Conservation (phyloP, 495 filamentous ascomycete genomes). For the Aspergillus sclerotioniger region DNA sequence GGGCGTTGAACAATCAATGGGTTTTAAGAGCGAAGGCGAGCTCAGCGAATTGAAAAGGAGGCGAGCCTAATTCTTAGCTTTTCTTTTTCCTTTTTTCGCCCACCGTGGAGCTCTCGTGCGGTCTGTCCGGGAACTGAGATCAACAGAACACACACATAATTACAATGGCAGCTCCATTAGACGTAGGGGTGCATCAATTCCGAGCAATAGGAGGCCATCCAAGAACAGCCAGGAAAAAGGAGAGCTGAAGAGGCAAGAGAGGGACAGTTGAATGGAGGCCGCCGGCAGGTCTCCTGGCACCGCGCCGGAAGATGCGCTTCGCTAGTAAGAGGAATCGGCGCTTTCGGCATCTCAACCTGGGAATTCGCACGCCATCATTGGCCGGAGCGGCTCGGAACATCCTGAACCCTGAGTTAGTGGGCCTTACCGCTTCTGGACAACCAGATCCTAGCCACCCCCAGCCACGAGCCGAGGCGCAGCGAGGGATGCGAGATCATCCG, state of each 20-base stretch:
- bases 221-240: conserved; percentile 2
- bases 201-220: conserved; percentile 10
- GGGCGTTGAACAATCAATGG: neutral
- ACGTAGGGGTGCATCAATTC: conserved; percentile 2
- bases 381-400: conserved; percentile 24
- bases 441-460: neutral
- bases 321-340: conserved; percentile 39
- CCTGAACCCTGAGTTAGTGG: conserved; percentile 12
- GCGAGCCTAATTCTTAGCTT: neutral
- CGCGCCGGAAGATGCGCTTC: conserved; percentile 5
- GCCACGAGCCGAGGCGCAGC: too few species aligned
- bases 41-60: conserved; percentile 2
- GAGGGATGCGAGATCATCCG: too few species aligned
- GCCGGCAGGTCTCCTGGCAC: neutral
- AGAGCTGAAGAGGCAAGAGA: neutral
- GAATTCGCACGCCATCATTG: conserved; percentile 31
- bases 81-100: conserved; percentile 3
- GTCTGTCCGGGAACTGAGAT: conserved; percentile 25
- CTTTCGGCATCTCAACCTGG: conserved; percentile 31
- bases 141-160: conserved; percentile 30
- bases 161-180: conserved; percentile 16
- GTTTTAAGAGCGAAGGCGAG: neutral
- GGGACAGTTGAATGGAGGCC: neutral
- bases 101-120: conserved; percentile 18
- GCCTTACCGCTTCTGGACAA: neutral